Base-by-base conservation (phyloP, 148 eudicot species). In the Fagopyrum tataricum region DNA sequence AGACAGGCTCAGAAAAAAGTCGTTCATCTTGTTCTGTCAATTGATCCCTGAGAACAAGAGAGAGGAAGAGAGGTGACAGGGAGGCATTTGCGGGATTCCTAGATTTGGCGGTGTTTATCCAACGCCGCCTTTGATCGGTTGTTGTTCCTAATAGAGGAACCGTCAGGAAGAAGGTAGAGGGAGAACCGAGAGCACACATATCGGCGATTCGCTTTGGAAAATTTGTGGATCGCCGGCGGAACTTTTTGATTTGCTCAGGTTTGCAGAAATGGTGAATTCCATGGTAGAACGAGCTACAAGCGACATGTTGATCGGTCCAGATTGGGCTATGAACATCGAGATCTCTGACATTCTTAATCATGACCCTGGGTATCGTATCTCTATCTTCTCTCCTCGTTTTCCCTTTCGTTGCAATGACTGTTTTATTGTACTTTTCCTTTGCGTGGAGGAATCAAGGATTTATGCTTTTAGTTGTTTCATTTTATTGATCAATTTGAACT, bases 301-400 rank as follows among this genome's bases (percentile, higher is more conserved):
- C 80, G 85, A 83, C 58, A 82, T 91, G 93, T 85, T 94, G 67
- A 91, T 94, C 73, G 98, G 98, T 43, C 96, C 98, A 11, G 98
- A 94, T 89, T 94, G 98, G 98, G 98, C 98, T 6, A 89, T 88
- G 89, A 94, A 91, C 49, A 79, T 94, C 71, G 98, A 94, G 97
- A 94, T 94, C 85, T 94, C 97, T 77, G 97, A 94, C 73, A 88
- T 88, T 78, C 90, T 91, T 77, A 94, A 94, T 85, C 93, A 81
- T 44, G 93, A 94, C 78, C 98, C 88, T 72, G 84, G 84, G 98
- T 94, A 91, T 64, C 20, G 69, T 64, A 37, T 20, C 17, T 39
- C 69, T 64, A 42, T 64, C n/a, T 13, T 13, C 20, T 14, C 14
- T 39, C 18, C n/a, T 37, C 42, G 15, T 64, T 15, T 6, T 39